phyloP scores from a whole-genome alignment of 176 grass and related monocot species.

The Raddia distichophylla region DNA sequence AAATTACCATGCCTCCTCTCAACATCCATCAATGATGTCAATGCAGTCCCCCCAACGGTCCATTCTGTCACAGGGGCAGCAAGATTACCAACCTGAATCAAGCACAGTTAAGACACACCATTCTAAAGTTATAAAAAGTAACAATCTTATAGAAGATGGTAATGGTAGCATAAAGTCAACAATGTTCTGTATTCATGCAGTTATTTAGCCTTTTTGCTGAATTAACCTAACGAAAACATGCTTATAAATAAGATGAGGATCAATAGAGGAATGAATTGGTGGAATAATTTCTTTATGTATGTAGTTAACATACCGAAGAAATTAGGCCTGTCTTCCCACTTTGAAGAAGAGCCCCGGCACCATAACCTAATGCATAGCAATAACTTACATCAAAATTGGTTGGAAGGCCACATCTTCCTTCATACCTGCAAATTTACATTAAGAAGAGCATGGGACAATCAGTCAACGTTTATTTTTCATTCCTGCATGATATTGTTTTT shows the following conservation, averaged over 20 bases:
- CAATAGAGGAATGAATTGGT: background rate
- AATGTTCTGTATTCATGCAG: background rate
- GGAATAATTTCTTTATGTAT: background rate
- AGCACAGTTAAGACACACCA: background rate
- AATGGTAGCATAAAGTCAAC: background rate
- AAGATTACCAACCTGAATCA: conserved; percentile 75
- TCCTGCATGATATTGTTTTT: background rate
- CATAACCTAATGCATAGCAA: conserved; percentile 91
- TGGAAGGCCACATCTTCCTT: conserved; percentile 94
- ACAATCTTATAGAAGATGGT: background rate
- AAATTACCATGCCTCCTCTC: conserved; percentile 95
- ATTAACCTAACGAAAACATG: background rate
- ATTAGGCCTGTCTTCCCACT: conserved; percentile 90
- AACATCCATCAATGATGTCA: conserved; percentile 97
- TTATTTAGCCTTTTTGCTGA: conserved; percentile 7
- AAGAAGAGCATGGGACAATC: conserved; percentile 9
- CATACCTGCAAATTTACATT: conserved; percentile 64
- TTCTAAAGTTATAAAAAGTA: background rate
- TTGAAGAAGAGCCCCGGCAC: conserved; percentile 80
- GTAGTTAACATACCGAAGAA: conserved; percentile 63
- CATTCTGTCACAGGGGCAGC: conserved; percentile 84
- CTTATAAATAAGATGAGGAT: background rate
- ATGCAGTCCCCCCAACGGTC: conserved; percentile 94
- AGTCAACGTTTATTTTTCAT: background rate
- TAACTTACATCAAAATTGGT: conserved; percentile 94